Evolutionary conservation across 2,329 filamentous ascomycete species (phyloP).

Genomic region (Colletotrichum sp.): DNA sequence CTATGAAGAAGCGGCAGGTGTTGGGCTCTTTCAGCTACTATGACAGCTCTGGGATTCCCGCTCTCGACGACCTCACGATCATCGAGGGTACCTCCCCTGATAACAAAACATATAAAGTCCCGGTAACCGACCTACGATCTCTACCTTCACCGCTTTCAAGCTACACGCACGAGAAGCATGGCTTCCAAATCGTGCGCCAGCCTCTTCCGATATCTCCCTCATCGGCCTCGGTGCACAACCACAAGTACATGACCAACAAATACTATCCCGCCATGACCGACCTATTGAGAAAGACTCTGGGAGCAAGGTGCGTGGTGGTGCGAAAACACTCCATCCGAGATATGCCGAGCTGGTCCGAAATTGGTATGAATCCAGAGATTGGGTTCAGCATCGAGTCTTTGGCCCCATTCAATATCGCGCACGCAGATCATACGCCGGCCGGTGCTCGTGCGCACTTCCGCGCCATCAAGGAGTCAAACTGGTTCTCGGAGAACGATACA

Average conservation of each 20-base stretch:
- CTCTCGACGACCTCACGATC: neutral
- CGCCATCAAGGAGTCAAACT: neutral
- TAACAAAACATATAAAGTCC: neutral
- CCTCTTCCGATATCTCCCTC: neutral
- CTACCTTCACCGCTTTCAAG: neutral
- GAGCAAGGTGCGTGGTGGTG: neutral
- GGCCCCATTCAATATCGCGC: slow-evolving; percentile 3
- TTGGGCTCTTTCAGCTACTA: neutral
- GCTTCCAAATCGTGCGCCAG: neutral
- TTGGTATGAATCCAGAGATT: slow-evolving; percentile 6
- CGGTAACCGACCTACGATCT: neutral
- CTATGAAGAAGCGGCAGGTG: neutral
- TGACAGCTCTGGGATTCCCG: neutral
- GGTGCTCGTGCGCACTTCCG: slow-evolving; percentile 6
- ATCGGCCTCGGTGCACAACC: neutral
- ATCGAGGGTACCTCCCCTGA: slow-evolving; percentile 4
- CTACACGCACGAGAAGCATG: neutral
- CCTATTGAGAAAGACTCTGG: neutral
- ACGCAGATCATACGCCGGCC: slow-evolving; percentile 5
- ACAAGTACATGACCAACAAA: neutral
- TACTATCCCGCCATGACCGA: slow-evolving; percentile 7
- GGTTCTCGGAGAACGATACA: neutral
- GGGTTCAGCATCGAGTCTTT: neutral
- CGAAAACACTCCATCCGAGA: slow-evolving; percentile 7
- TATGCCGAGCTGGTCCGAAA: neutral